A percentile compares a stretch with the other conserved stretches of the same genome.
Evolutionary conservation across 371 early-diverging fungal species (phyloP).

Genomic region (Apophysomyces variabilis): DNA sequence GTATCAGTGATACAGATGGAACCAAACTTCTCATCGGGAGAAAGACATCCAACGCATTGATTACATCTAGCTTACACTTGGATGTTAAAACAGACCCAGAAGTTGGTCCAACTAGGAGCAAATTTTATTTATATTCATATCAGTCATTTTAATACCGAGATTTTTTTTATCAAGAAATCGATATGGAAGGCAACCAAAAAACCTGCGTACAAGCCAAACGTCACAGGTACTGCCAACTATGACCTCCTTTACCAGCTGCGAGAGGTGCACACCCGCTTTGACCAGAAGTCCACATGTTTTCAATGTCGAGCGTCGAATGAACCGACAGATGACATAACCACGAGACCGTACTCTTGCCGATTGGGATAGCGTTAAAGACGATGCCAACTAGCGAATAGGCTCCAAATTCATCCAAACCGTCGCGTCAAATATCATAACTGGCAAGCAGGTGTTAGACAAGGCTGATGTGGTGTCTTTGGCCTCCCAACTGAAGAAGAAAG

Average conservation of each 20-base stretch:
- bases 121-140: background rate
- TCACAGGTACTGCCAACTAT: background rate
- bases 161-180: background rate
- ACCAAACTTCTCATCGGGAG: constrained; percentile 14
- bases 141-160: background rate
- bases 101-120: constrained; percentile 5
- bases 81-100: constrained; percentile 6
- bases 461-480: background rate
- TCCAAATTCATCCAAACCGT: background rate
- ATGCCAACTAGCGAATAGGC: background rate
- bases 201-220: background rate
- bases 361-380: background rate
- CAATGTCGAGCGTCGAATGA: background rate
- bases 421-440: background rate
- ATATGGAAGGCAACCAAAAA: background rate
- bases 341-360: background rate
- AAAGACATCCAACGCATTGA: constrained; percentile 11
- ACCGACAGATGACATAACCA: background rate
- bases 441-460: background rate
- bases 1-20: background rate
- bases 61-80: constrained; percentile 16
- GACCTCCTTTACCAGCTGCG: background rate
- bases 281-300: background rate
- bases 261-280: background rate
- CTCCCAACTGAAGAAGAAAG: background rate